These are phyloP conservation scores for Pseudozyma flocculosa DNA, from an alignment of 1,284 basidiomycete species.

Conservation along the genomic window DNA sequence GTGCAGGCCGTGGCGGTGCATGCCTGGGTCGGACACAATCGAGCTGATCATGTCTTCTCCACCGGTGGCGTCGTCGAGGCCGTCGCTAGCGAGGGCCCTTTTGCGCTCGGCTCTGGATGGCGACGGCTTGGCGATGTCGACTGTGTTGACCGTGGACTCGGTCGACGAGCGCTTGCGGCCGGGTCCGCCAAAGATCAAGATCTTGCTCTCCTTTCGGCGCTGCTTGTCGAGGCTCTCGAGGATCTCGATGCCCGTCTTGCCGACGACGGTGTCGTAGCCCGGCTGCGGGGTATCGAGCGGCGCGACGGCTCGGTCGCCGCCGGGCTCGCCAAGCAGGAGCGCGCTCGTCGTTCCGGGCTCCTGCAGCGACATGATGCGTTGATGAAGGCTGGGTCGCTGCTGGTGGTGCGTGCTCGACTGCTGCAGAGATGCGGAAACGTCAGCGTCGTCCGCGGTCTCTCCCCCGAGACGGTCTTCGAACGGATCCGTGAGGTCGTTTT, in stretches of 20 bases:
- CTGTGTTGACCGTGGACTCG: neutral
- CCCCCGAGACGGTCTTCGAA: neutral
- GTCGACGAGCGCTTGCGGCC: slow-evolving; percentile 18
- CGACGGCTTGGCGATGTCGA: slow-evolving; percentile 3
- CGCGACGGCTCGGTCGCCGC: neutral
- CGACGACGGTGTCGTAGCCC: slow-evolving; percentile 14
- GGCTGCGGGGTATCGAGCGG: neutral
- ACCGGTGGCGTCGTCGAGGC: neutral
- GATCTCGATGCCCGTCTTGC: slow-evolving; percentile 42
- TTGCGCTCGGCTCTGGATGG: too few species aligned
- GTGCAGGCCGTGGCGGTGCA: neutral
- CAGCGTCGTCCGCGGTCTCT: neutral
- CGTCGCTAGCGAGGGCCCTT: neutral
- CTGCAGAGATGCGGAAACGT: neutral
- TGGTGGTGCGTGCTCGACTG: neutral
- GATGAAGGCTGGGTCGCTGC: neutral
- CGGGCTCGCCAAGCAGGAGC: neutral
- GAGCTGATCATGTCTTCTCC: slow-evolving; percentile 20
- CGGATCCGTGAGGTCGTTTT: slow-evolving; percentile 1
- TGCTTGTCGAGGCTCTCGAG: slow-evolving; percentile 35
- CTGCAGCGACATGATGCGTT: neutral
- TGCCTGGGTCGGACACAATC: slow-evolving; percentile 30
- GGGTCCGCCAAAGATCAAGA: slow-evolving; percentile 8
- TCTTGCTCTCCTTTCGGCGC: slow-evolving; percentile 10
- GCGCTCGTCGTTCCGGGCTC: neutral